Evolutionary conservation across 2,329 filamentous ascomycete species (phyloP), one percentile per base, ranked within the genome.

Genomic region (Cladosporium sp.): DNA sequence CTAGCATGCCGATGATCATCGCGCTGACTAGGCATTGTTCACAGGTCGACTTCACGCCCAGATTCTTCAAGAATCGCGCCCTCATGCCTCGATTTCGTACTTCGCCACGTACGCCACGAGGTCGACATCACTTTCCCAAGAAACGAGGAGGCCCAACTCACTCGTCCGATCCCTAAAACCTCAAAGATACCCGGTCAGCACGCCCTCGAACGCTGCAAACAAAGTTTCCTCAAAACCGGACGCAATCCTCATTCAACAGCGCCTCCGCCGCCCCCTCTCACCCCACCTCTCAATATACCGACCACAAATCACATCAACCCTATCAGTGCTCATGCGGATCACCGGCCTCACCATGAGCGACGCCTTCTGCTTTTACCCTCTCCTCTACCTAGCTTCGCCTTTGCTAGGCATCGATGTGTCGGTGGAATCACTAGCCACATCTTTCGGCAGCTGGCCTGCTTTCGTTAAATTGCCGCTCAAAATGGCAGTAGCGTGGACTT

Each of bases 251-350:
- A 39, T 39, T 18, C n/a, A 48, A 3, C 62, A 64, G n/a, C 62
- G 62, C 36, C 46, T 64, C 3, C 39, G 32, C 3, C 62, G 62
- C 0, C 62, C 62, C 1, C 39, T 64, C 28, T 26, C 62, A 3
- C 62, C 62, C 14, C 62, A 64, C 53, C 53, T 64, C n/a, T 25
- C n/a, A 5, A 64, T 64, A 32, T 64, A 64, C 43, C 53, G 39
- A 8, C 62, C 56, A 11, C 56, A 64, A 53, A 58, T 64, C 5
- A 64, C 62, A 21, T 64, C 62, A 5, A 54, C 48, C 39, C 28
- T 64, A 4, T 64, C 62, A 14, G 62, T 58, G 21, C 39, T 58
- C 11, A 49, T 49, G 54, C 62, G 62, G 26, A 28, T 58, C 36
- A 64, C 53, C 23, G 62, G 62, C 14, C 36, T 59, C 5, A 26